A percentile compares a stretch with the other conserved stretches of the same genome.
phyloP scores from a whole-genome alignment of 306 rosid genomes.

The Cicer yamashitae region DNA sequence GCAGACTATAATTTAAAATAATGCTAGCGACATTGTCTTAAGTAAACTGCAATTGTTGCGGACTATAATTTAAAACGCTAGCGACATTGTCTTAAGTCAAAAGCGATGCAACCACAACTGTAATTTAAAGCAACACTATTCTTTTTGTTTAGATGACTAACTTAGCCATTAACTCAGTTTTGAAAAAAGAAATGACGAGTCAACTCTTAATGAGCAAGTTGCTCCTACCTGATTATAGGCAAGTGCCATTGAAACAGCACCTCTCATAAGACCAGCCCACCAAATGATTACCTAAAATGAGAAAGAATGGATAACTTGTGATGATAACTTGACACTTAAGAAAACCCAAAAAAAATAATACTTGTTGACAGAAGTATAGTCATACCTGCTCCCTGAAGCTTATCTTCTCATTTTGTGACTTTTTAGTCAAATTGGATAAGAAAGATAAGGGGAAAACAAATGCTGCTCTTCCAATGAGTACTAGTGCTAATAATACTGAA shows the following conservation, averaged over 20 bases:
- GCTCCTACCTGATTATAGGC: constrained; percentile 91
- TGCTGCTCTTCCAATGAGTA: constrained; percentile 89
- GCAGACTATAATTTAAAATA: too few species aligned
- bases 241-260: constrained; percentile 97
- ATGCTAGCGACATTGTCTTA: too few species aligned
- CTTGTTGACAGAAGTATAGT: constrained; percentile 18
- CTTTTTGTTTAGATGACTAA: too few species aligned
- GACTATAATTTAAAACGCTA: too few species aligned
- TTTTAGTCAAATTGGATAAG: constrained; percentile 75
- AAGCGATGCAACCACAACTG: too few species aligned
- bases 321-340: constrained; percentile 25
- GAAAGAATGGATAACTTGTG: constrained; percentile 40
- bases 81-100: neutral
- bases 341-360: constrained; percentile 12
- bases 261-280: constrained; percentile 99
- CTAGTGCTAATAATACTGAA: constrained; percentile 71
- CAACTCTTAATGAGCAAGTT: constrained; percentile 9
- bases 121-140: neutral
- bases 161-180: too few species aligned
- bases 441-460: constrained; percentile 92
- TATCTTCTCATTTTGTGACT: constrained; percentile 55
- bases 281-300: constrained; percentile 74
- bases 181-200: neutral
- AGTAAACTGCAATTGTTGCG: too few species aligned
- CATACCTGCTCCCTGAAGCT: constrained; percentile 78